A percentile compares a stretch with the other conserved stretches of the same genome.
These are phyloP conservation scores for Grammothele lineata DNA, from an alignment of 768 basidiomycete genomes.

Conservation along the genomic window DNA sequence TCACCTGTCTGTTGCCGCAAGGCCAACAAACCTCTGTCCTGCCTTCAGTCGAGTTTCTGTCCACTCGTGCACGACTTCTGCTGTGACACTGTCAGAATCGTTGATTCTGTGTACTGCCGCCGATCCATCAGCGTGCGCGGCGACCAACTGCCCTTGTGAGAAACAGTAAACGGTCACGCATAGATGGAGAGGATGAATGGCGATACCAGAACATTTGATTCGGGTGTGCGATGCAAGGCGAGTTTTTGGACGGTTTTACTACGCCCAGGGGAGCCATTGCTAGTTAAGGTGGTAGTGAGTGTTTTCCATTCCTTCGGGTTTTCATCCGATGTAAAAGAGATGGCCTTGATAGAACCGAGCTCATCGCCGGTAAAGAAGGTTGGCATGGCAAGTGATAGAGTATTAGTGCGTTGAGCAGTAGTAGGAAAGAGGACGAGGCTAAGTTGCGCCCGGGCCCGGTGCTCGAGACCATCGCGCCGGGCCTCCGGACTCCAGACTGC, in stretches of 20 bases:
- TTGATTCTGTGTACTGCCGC: conserved; percentile 39
- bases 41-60: conserved; percentile 54
- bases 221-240: conserved; percentile 18
- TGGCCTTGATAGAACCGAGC: conserved; percentile 67
- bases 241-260: conserved; percentile 36
- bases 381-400: conserved; percentile 51
- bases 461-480: no score
- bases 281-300: conserved; percentile 24
- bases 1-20: conserved; percentile 48
- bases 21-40: conserved; percentile 57
- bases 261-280: conserved; percentile 26
- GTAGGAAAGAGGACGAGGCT: no score
- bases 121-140: conserved; percentile 60
- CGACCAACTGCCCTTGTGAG: conserved; percentile 63
- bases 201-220: conserved; percentile 18
- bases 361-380: conserved; percentile 76
- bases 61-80: conserved; percentile 44
- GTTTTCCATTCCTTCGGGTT: conserved; percentile 31
- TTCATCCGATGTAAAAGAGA: conserved; percentile 37
- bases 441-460: no score
- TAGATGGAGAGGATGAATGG: background rate
- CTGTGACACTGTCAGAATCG: conserved; percentile 23
- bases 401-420: no score
- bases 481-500: no score
- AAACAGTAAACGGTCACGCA: conserved; percentile 6